Conservation (phyloP, 2,329 filamentous ascomycete genomes). For the Byssoonygena ceratinophila region DNA sequence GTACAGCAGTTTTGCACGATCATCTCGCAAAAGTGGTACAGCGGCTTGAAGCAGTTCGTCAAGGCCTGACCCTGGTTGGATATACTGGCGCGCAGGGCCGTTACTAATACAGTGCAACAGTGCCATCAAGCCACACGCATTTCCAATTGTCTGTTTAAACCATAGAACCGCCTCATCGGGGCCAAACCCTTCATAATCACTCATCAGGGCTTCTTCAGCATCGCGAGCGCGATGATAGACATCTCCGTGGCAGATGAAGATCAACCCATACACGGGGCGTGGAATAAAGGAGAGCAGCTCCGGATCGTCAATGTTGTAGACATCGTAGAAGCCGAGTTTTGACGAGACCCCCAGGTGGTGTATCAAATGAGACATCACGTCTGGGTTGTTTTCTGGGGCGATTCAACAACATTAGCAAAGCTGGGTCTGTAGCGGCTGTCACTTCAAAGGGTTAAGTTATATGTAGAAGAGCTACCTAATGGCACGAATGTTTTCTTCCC, state of each 20-base stretch:
- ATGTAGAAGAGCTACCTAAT: constrained; percentile 20
- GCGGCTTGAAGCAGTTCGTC: constrained; percentile 38
- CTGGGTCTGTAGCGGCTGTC: not conserved
- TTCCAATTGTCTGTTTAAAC: constrained; percentile 49
- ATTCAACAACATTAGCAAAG: constrained; percentile 13
- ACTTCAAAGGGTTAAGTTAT: not conserved
- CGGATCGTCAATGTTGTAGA: constrained; percentile 44
- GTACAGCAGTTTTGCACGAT: constrained; percentile 45
- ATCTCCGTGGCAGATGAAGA: constrained; percentile 40
- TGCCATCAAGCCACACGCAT: constrained; percentile 51
- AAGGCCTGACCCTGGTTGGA: constrained; percentile 37
- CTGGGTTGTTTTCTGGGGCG: constrained; percentile 45
- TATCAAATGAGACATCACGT: constrained; percentile 43
- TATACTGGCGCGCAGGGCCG: constrained; percentile 34
- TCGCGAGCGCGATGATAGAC: constrained; percentile 35
- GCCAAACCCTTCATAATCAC: constrained; percentile 40
- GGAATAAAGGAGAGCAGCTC: constrained; percentile 43
- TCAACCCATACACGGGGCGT: constrained; percentile 44
- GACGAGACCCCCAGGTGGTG: constrained; percentile 40
- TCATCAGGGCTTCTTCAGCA: constrained; percentile 33
- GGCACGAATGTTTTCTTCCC: constrained; percentile 28
- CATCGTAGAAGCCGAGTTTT: constrained; percentile 43
- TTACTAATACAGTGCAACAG: constrained; percentile 47
- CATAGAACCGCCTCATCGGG: constrained; percentile 45
- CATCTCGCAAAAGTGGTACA: constrained; percentile 34